Percentiles rank a stretch among this genome's conserved stretches.
These are phyloP conservation scores for Eragrostis tef DNA, from an alignment of 202 grass and related monocot genomes.

Conservation along the genomic window DNA sequence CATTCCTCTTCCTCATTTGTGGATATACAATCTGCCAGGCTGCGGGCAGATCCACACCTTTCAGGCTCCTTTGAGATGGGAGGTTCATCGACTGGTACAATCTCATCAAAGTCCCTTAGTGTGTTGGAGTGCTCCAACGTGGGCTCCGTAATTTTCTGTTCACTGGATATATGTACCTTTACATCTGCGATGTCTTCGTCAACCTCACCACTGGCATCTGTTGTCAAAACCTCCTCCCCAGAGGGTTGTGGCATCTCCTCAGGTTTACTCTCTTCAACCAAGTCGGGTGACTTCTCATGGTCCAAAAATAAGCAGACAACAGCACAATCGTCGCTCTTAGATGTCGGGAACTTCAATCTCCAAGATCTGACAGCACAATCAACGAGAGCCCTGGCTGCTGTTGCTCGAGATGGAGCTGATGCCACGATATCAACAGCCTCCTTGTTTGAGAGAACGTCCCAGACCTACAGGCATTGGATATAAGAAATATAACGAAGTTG, in stretches of 20 bases:
- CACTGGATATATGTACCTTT: slow-evolving; percentile 36
- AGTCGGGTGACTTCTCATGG: slow-evolving; percentile 47
- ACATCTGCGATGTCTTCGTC: slow-evolving; percentile 47
- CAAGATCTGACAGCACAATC: slow-evolving; percentile 93
- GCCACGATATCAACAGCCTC: slow-evolving; percentile 86
- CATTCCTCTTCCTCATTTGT: slow-evolving; percentile 90
- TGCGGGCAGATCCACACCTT: slow-evolving; percentile 65
- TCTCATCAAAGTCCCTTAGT: slow-evolving; percentile 60
- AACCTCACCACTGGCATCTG: slow-evolving; percentile 36
- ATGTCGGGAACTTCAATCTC: slow-evolving; percentile 98
- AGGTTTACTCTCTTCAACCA: slow-evolving; percentile 37
- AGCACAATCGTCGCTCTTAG: slow-evolving; percentile 94
- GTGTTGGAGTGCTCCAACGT: slow-evolving; percentile 60
- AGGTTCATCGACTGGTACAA: slow-evolving; percentile 55
- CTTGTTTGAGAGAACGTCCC: slow-evolving; percentile 99
- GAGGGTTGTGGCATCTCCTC: slow-evolving; percentile 43
- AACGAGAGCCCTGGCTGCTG: slow-evolving; percentile 83
- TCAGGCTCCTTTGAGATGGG: slow-evolving; percentile 45
- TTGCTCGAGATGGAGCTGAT: slow-evolving; percentile 69
- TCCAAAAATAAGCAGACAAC: slow-evolving; percentile 90
- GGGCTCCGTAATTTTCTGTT: slow-evolving; percentile 48
- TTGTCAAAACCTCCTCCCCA: slow-evolving; percentile 45
- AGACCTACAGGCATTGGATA: slow-evolving; percentile 64
- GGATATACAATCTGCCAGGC: slow-evolving; percentile 88
- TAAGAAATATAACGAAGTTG: slow-evolving; percentile 39